phyloP scores from a whole-genome alignment of 371 early-diverging fungal genomes.

The Chytridiales sp. region DNA sequence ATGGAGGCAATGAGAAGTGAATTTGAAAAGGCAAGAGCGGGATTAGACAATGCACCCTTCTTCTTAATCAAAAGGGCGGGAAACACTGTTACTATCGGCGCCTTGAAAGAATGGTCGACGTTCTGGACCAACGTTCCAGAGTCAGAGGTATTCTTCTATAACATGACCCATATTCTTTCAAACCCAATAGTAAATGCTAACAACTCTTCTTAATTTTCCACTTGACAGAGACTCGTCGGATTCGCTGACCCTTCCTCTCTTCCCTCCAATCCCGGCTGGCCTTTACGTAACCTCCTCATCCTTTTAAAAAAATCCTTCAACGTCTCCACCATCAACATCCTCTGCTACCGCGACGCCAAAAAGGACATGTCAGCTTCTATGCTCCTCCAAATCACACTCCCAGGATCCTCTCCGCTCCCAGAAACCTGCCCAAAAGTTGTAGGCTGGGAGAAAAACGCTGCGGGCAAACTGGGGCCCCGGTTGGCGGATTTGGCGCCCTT shows the following conservation, averaged over 20 bases:
- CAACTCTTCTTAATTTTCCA: background rate
- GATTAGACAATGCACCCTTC: conserved; percentile 6
- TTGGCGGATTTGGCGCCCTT: conserved; percentile 78
- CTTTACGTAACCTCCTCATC: conserved; percentile 79
- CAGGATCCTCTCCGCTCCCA: conserved; percentile 15
- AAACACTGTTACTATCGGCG: conserved; percentile 34
- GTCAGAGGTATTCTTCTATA: conserved; percentile 27
- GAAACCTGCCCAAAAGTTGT: conserved; percentile 57
- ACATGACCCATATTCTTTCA: too few relatives aligned
- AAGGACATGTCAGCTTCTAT: conserved; percentile 36
- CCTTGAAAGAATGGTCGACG: conserved; percentile 49
- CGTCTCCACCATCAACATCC: conserved; percentile 50
- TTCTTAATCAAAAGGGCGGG: conserved; percentile 3
- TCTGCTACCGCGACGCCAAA: conserved; percentile 71
- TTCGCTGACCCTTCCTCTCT: conserved; percentile 82
- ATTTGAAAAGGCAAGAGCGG: too few relatives aligned
- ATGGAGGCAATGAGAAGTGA: too few relatives aligned
- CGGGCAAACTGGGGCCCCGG: conserved; percentile 79
- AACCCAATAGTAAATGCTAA: too few relatives aligned
- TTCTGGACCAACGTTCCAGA: conserved; percentile 39
- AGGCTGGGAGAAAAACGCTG: conserved; percentile 89
- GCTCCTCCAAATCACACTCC: conserved; percentile 21
- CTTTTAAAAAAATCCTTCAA: conserved; percentile 57
- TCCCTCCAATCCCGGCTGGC: conserved; percentile 78
- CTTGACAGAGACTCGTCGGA: conserved; percentile 50